phyloP scores from a whole-genome alignment of 768 basidiomycete genomes.

The Coprinellus micaceus region DNA sequence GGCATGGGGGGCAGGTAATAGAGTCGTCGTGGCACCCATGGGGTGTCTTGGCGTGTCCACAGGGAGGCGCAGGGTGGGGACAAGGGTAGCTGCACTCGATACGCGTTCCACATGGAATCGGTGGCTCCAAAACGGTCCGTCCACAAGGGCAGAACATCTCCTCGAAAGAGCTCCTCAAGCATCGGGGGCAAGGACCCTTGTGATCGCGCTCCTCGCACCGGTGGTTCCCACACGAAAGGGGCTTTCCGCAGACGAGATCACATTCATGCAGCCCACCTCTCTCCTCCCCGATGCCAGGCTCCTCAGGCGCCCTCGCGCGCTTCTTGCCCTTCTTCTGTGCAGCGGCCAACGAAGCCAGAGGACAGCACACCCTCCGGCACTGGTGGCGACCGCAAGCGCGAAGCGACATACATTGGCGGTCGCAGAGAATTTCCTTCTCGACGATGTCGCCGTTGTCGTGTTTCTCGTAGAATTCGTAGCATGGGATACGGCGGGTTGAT shows the following conservation, averaged over 20 bases:
- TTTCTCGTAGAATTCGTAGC: conserved; percentile 38
- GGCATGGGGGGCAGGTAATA: conserved; percentile 79
- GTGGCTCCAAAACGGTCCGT: conserved; percentile 83
- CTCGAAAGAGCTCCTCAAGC: conserved; percentile 86
- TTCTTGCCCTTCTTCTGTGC: conserved; percentile 58
- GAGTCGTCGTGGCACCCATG: conserved; percentile 83
- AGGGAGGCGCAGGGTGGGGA: conserved; percentile 58
- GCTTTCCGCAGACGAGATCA: conserved; percentile 73
- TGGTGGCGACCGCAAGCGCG: conserved; percentile 85
- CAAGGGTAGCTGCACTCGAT: conserved; percentile 83
- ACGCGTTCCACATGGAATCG: conserved; percentile 80
- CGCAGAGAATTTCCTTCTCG: conserved; percentile 68
- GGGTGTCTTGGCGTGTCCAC: conserved; percentile 75
- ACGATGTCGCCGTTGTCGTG: conserved; percentile 18
- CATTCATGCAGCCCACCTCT: conserved; percentile 77
- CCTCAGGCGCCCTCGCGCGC: conserved; percentile 26
- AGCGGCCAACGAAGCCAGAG: conserved; percentile 63
- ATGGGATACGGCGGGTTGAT: conserved; percentile 53
- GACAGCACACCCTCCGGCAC: conserved; percentile 84
- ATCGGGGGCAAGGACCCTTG: conserved; percentile 74
- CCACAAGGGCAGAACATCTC: conserved; percentile 88
- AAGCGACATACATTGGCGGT: conserved; percentile 71
- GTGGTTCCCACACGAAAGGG: conserved; percentile 74
- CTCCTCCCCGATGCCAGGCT: conserved; percentile 46
- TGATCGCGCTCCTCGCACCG: conserved; percentile 80